Conservation (phyloP, 23 red algal genomes). For the Gracilaria vermiculophylla region DNA sequence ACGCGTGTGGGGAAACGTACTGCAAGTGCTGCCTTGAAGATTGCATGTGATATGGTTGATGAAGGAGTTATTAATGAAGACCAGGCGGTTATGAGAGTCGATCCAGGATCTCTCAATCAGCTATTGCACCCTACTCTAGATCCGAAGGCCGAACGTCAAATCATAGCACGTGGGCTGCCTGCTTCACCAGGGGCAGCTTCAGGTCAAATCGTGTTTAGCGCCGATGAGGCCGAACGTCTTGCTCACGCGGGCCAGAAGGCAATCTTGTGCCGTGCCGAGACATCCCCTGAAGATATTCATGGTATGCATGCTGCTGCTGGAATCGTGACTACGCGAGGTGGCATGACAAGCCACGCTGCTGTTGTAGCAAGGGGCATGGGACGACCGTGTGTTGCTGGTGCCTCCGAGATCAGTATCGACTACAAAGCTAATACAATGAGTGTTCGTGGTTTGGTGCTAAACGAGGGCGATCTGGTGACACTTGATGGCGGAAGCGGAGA, state of each 20-base stretch:
- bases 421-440: conserved; percentile 9
- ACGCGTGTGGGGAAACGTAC: conserved; percentile 56
- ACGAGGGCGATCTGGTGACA: conserved; percentile 39
- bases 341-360: conserved; percentile 56
- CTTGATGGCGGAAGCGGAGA: conserved; percentile 57
- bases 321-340: conserved; percentile 40
- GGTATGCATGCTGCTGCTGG: conserved; percentile 53
- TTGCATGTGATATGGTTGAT: conserved; percentile 60
- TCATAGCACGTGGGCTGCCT: conserved; percentile 28
- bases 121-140: conserved; percentile 43
- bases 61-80: conserved; percentile 61
- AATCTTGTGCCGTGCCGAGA: conserved; percentile 41
- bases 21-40: conserved; percentile 62
- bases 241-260: conserved; percentile 18
- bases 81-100: conserved; percentile 53
- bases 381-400: conserved; percentile 42
- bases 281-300: conserved; percentile 54
- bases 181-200: conserved; percentile 58
- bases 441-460: conserved; percentile 16
- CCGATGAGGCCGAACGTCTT: conserved; percentile 38
- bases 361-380: conserved; percentile 56
- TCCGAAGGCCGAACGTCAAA: conserved; percentile 4
- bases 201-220: conserved; percentile 37
- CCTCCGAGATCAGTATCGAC: conserved; percentile 37
- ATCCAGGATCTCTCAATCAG: conserved; percentile 37